These are phyloP conservation scores for Plasmodium gonderi DNA, from an alignment of 169 alveolate genomes.

Conservation along the genomic window DNA sequence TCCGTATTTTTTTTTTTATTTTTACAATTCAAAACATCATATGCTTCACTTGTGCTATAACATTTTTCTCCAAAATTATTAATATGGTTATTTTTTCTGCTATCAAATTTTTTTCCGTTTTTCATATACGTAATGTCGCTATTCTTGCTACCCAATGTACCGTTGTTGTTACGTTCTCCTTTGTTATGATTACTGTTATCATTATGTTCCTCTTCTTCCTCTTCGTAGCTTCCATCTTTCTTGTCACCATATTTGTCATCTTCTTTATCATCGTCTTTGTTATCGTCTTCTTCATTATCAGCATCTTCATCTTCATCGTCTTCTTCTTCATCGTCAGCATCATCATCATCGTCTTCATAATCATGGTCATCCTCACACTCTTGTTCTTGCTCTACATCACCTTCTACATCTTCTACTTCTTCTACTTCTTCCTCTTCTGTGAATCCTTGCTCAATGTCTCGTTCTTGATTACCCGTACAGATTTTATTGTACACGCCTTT, in stretches of 20 bases:
- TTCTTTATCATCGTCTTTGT: constrained; percentile 62
- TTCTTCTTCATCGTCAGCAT: background rate
- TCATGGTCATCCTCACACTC: background rate
- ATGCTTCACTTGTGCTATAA: constrained; percentile 7
- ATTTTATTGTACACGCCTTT: background rate
- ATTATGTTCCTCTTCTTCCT: constrained; percentile 72
- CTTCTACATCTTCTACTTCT: constrained; percentile 9
- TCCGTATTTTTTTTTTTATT: background rate
- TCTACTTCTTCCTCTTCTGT: constrained; percentile 68
- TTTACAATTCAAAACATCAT: constrained; percentile 5
- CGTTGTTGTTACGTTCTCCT: constrained; percentile 20
- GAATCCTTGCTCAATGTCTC: background rate
- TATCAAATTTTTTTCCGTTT: background rate
- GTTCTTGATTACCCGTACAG: background rate
- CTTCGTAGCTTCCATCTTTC: constrained; percentile 13
- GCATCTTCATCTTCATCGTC: constrained; percentile 10
- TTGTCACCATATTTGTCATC: background rate
- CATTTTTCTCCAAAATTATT: background rate
- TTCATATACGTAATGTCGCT: constrained; percentile 36
- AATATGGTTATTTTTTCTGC: constrained; percentile 1
- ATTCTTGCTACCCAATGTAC: constrained; percentile 3
- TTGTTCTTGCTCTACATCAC: background rate
- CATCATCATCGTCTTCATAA: background rate
- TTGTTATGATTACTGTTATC: constrained; percentile 33
- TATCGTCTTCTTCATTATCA: constrained; percentile 74